Percentiles rank a stretch among this genome's conserved stretches.
Conservation (phyloP, 768 basidiomycete genomes). For the Suillus luteus region DNA sequence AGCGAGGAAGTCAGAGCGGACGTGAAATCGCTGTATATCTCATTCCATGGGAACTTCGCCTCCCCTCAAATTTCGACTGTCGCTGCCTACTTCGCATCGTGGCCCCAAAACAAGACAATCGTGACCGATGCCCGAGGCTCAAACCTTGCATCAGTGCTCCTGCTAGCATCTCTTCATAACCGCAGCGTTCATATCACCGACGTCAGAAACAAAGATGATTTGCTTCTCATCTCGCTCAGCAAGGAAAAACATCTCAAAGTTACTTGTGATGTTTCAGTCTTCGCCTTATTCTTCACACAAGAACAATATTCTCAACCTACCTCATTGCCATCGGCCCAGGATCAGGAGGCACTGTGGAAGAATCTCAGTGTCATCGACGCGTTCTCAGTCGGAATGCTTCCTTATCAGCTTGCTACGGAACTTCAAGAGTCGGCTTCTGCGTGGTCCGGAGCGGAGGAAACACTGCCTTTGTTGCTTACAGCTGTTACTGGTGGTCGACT, state of each 20-base stretch:
- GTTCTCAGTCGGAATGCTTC: constrained; percentile 87
- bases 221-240: constrained; percentile 88
- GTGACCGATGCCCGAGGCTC: constrained; percentile 91
- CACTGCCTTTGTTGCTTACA: constrained; percentile 82
- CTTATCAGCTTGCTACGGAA: constrained; percentile 72
- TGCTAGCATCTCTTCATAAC: constrained; percentile 90
- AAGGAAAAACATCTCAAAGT: constrained; percentile 93
- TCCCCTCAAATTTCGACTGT: constrained; percentile 69
- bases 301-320: constrained; percentile 69
- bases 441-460: constrained; percentile 83
- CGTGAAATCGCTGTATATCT: constrained; percentile 85
- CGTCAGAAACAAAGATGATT: constrained; percentile 82
- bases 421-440: constrained; percentile 61
- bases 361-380: constrained; percentile 83
- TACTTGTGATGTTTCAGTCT: constrained; percentile 94
- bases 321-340: constrained; percentile 68
- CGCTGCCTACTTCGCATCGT: constrained; percentile 85
- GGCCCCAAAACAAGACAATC: constrained; percentile 92
- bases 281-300: constrained; percentile 83
- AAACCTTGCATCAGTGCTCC: constrained; percentile 88
- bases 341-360: constrained; percentile 85
- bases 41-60: constrained; percentile 55
- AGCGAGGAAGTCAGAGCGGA: constrained; percentile 79
- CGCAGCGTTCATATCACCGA: constrained; percentile 90
- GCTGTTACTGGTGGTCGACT: constrained; percentile 82